These are phyloP conservation scores for Middelhovenomyces tepae DNA, from an alignment of 805 yeast genomes.

Conservation along the genomic window DNA sequence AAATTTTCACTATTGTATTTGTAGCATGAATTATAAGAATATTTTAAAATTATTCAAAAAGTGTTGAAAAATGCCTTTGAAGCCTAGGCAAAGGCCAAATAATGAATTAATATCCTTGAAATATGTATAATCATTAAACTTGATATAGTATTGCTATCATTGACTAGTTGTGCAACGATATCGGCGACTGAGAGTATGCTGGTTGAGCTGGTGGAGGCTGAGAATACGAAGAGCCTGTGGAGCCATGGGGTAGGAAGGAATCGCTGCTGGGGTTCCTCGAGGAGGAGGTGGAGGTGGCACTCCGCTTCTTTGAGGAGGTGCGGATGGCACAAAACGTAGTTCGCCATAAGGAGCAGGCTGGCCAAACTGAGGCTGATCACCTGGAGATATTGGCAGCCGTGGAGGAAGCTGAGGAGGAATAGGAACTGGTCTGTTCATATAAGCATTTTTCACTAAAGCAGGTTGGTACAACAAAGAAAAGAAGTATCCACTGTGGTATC, in stretches of 20 bases:
- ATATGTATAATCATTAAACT: too few species aligned
- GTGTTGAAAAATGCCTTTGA: too few species aligned
- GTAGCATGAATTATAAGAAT: too few species aligned
- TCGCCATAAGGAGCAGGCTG: conserved; percentile 13
- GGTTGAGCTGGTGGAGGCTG: conserved; percentile 16
- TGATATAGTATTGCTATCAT: too few species aligned
- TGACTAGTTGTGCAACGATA: too few species aligned
- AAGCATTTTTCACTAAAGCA: too few species aligned
- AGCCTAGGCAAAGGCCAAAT: too few species aligned
- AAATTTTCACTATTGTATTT: too few species aligned
- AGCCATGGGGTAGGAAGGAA: conserved; percentile 14
- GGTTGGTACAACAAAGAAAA: too few species aligned
- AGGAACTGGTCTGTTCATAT: conserved; percentile 33
- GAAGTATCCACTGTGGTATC: too few species aligned
- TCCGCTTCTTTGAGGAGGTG: conserved; percentile 8
- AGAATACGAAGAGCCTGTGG: conserved; percentile 16
- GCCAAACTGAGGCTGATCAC: conserved; percentile 14
- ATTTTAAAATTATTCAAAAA: too few species aligned
- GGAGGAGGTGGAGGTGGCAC: conserved; percentile 14
- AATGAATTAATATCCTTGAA: too few species aligned
- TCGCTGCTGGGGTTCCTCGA: conserved; percentile 14
- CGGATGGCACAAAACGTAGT: conserved; percentile 5
- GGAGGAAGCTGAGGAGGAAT: conserved; percentile 25
- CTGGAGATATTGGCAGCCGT: conserved; percentile 17
- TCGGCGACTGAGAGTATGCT: conserved; percentile 9